Base-by-base conservation (phyloP, 1,139 yeast species). In the Ogataea hybrid region DNA sequence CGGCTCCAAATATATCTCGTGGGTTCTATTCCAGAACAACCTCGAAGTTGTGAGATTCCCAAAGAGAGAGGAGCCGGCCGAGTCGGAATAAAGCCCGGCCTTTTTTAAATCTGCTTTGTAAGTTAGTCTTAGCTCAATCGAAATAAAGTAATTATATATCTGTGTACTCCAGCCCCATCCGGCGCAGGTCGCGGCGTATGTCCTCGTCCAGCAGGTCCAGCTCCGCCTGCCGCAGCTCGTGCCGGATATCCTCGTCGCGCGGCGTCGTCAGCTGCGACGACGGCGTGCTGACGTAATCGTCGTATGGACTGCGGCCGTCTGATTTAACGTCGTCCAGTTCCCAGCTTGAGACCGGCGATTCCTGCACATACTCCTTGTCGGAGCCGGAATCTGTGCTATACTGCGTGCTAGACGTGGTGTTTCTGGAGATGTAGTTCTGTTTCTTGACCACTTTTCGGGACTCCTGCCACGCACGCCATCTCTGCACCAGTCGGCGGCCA, bases 1-100 rank as follows among this genome's bases (percentile, higher is more conserved):
- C 43, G 85, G 84, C 43, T 41, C 65, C 12, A 64, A 57, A 43
- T 54, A 57, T 20, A 52, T 54, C 23, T 51, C 56, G 9, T 52
- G 61, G 37, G 63, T 63, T 63, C 49, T 63, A 16, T 63, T 62
- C 52, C 69, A 65, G 49, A 55, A 53, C 33, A 54, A 43, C 33
- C 44, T 64, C 35, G 68, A 65, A 49, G 57, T 57, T 18, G 41
- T 63, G 25, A 57, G 53, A 38, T 62, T 44, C 44, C 66, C 67
- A 48, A 59, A 59, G 48, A 43, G 43, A 10, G 49, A 46, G 25
- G 15, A 40, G 27, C 28, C 35, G 17, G 7, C 40, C 12, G 59
- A 49, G 37, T 17, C 27, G 12, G 15, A 15, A 17, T 20, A 22
- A 16, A 2, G 12, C 15, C 20, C 6, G 7, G 28, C 11, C n/a